Evolutionary conservation across 805 yeast genomes (phyloP), one percentile per base, ranked within the genome.

Genomic region (Kazachstania africana): DNA sequence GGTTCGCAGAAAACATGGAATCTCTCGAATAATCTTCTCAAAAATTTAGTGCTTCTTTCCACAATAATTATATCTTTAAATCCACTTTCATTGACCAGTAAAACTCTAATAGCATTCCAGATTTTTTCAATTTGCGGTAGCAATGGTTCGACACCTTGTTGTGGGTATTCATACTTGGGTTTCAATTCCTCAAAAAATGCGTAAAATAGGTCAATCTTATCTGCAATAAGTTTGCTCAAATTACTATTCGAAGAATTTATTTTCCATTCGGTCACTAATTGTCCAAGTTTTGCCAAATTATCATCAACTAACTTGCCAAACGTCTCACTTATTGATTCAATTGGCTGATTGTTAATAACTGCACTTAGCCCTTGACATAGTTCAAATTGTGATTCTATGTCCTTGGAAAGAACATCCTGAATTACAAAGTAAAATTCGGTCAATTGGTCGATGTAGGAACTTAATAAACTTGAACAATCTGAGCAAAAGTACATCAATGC

Each of bases 401-500:
- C 94, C 4, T 22, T 21, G 5, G 39, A 34, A 24, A 85, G 59
- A 18, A 62, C 50, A 23, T 62, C 60, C 30, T 63, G 62, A 18
- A 78, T 63, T 36, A 63, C 65, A 31, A 70, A 69, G 56, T 84
- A 88, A 37, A 91, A 75, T 40, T 71, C 65, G 43, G 77, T 74
- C 35, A 91, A 63, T 52, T 84, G 94, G 33, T 75, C 83, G 42
- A 84, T 60, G 50, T 70, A 82, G 28, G 68, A 68, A 13, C 75
- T 69, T 42, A 91, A 60, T 12, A 75, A 62, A 9, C 54, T 47
- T 0, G 87, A 70, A 48, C 98, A 91, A 57, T 93, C 98, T 48
- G 82, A 80, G 59, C 96, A 87, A 48, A 91, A 83, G 50, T 75
- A 88, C 87, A 84, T 83, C 46, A 91, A 66, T 0, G 99, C 93